phyloP scores from a whole-genome alignment of 2,329 filamentous ascomycete genomes.

The Hymenoscyphus albidus region DNA sequence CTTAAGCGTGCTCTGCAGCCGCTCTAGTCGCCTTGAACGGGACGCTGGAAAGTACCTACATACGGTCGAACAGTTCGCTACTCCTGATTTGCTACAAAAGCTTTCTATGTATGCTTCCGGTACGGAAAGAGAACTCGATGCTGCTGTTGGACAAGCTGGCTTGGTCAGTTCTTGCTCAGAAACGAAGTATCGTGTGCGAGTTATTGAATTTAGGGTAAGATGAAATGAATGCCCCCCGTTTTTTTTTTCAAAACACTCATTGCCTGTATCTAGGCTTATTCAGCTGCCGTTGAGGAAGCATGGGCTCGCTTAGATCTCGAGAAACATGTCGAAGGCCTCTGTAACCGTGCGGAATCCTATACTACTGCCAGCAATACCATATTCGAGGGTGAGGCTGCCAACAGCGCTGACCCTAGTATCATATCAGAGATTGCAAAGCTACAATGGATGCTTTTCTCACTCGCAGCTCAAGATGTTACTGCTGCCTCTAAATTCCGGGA shows the following conservation, averaged over 20 bases:
- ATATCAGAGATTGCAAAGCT: constrained; percentile 26
- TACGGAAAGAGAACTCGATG: constrained; percentile 45
- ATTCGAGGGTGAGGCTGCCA: not conserved
- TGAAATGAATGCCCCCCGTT: not conserved
- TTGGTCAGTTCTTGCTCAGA: constrained; percentile 55
- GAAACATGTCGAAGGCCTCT: constrained; percentile 45
- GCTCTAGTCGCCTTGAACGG: constrained; percentile 29
- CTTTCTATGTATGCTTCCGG: not conserved
- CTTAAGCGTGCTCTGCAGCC: constrained; percentile 47
- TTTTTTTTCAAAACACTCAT: not conserved
- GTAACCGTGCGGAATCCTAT: constrained; percentile 54
- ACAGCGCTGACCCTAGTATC: constrained; percentile 16
- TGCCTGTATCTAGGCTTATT: constrained; percentile 3
- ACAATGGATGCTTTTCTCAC: constrained; percentile 50
- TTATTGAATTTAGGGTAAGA: constrained; percentile 44
- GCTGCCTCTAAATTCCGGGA: constrained; percentile 48
- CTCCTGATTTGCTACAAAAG: constrained; percentile 37
- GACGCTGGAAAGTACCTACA: constrained; percentile 9
- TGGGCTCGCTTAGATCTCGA: constrained; percentile 42
- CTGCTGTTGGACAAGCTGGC: constrained; percentile 50
- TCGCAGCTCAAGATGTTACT: constrained; percentile 47
- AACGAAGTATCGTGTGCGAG: constrained; percentile 51
- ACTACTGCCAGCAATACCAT: constrained; percentile 43
- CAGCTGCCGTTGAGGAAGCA: constrained; percentile 33
- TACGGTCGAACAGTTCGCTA: constrained; percentile 49